Conservation (phyloP, 2,329 filamentous ascomycete genomes). For the Helicocarpus griseus region DNA sequence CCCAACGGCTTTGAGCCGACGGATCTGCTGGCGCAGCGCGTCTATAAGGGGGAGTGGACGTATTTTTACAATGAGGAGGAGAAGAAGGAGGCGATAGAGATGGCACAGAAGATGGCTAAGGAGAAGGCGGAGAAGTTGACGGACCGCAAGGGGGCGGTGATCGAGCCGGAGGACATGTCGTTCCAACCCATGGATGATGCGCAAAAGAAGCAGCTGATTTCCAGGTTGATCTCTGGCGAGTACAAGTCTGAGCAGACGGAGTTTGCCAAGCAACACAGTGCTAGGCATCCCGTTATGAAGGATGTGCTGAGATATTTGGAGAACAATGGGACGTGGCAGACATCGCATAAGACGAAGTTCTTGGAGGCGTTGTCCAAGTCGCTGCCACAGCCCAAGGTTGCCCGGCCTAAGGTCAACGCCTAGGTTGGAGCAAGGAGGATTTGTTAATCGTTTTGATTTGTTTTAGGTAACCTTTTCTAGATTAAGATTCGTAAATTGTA, state of each 20-base stretch:
- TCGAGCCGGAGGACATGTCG: constrained; percentile 23
- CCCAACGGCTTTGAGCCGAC: constrained; percentile 27
- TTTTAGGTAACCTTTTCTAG: not conserved
- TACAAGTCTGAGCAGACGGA: constrained; percentile 17
- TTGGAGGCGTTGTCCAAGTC: constrained; percentile 30
- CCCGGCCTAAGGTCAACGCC: not conserved
- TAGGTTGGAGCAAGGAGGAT: not conserved
- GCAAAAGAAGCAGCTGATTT: constrained; percentile 21
- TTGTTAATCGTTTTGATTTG: not conserved
- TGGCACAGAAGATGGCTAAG: constrained; percentile 26
- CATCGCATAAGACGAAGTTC: constrained; percentile 26
- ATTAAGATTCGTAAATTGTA: constrained; percentile 2
- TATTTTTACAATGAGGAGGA: constrained; percentile 29
- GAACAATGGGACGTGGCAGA: constrained; percentile 35
- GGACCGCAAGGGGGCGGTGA: constrained; percentile 27
- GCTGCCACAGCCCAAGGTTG: constrained; percentile 14
- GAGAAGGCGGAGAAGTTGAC: constrained; percentile 25
- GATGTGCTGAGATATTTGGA: constrained; percentile 27
- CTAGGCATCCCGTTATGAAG: constrained; percentile 18
- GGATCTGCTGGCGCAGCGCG: constrained; percentile 26
- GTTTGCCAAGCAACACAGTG: constrained; percentile 5
- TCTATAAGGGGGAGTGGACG: constrained; percentile 29
- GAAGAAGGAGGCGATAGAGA: constrained; percentile 25
- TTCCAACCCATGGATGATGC: constrained; percentile 20
- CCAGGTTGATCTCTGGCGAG: constrained; percentile 24